Evolutionary conservation across 208 protist species (phyloP).

Genomic region (Endotrypanum monterogeii): DNA sequence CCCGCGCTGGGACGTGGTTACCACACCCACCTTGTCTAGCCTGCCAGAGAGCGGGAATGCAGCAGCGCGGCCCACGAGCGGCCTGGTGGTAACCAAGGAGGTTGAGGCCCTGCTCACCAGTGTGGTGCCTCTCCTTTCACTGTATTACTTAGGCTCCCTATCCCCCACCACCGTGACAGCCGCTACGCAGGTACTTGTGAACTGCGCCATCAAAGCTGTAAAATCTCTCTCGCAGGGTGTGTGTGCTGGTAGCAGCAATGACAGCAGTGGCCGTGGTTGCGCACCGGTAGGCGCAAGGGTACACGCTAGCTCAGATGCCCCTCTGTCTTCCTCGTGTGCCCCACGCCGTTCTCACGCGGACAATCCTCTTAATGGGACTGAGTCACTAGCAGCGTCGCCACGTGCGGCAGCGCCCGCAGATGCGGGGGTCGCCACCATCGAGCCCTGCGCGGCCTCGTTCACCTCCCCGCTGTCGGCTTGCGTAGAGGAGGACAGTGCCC

Average conservation of each 20-base stretch:
- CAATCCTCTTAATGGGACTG: background rate
- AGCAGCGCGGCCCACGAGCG: background rate
- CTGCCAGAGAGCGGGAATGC: background rate
- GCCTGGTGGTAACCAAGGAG: slow-evolving; percentile 11
- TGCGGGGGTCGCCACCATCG: background rate
- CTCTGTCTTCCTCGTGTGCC: background rate
- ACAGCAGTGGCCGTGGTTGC: background rate
- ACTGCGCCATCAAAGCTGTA: slow-evolving; percentile 27
- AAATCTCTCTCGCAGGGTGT: slow-evolving; percentile 16
- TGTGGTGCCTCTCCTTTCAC: slow-evolving; percentile 30
- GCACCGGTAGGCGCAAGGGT: background rate
- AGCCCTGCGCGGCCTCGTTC: background rate
- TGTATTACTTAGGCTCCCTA: slow-evolving; percentile 28
- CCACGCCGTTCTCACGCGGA: background rate
- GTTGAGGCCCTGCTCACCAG: slow-evolving; percentile 15
- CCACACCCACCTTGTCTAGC: background rate
- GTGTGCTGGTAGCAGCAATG: background rate
- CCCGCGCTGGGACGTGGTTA: slow-evolving; percentile 6
- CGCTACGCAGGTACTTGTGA: slow-evolving; percentile 29
- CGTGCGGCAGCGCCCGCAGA: background rate
- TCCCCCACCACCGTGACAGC: slow-evolving; percentile 17
- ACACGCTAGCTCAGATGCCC: background rate
- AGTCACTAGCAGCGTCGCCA: background rate
- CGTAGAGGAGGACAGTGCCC: slow-evolving; percentile 20
- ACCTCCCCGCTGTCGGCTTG: slow-evolving; percentile 2